Evolutionary conservation across 1,139 yeast genomes (phyloP), one percentile per base, ranked within the genome.

Genomic region (Wickerhamomyces sp.): DNA sequence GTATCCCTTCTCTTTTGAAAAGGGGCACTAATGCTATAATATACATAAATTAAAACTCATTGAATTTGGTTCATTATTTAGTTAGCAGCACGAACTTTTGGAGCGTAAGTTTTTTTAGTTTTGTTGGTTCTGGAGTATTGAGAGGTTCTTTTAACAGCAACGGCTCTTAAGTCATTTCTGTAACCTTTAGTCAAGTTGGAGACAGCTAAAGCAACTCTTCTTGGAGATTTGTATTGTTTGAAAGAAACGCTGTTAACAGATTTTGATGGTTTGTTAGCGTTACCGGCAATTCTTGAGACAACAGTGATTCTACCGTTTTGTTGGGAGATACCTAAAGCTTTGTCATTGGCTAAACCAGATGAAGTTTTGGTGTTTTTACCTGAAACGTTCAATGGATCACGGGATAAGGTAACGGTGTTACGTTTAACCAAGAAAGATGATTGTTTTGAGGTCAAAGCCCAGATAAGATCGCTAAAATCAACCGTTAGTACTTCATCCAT

Each of bases 361-460:
- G 70, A 64, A 58, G 66, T 56, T 63, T 64, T 65, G 59, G 72
- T 61, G 74, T 74, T 69, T 58, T 65, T 63, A 58, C 72, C 73
- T 50, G 69, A 60, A 54, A 68, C 64, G 69, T 73, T 73, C 59
- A 73, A 64, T 56, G 78, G 77, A 65, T 75, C 79, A 49, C 67
- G 62, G 54, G 78, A 72, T 63, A 72, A 66, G 52, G 59, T 62
- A 51, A 62, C 62, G 52, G 72, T 73, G 49, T 73, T 65, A 58
- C 73, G 67, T 72, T 73, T 73, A 54, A 73, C 76, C 52, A 73
- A 65, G 69, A 55, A 73, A 52, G 71, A 57, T 50, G 72, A 64
- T 69, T 73, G 66, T 57, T 64, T 60, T 56, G 74, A 72, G 67
- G 76, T 67, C 46, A 73, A 59, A 57, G 71, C 72, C 79, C 79